phyloP scores from a whole-genome alignment of 1,139 yeast species.

The Williopsis jadinii region DNA sequence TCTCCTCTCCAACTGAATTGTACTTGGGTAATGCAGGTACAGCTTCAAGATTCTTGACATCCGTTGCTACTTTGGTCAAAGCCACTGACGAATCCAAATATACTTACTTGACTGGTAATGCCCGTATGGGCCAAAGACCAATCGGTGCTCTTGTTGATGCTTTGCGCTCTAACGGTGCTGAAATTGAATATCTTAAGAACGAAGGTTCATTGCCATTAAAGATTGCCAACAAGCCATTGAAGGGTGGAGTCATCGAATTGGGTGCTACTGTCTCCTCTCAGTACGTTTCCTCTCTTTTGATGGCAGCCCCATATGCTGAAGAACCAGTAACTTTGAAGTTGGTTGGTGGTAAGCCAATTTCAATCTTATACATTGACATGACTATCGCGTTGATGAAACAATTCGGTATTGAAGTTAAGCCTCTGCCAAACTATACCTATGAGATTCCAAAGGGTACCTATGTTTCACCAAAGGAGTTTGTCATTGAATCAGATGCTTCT shows the following conservation, averaged over 20 bases:
- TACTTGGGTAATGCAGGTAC: constrained; percentile 98
- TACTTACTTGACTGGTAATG: constrained; percentile 82
- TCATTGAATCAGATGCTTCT: constrained; percentile 96
- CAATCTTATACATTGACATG: constrained; percentile 95
- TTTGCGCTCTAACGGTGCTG: constrained; percentile 69
- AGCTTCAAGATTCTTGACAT: constrained; percentile 88
- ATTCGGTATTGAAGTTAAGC: constrained; percentile 81
- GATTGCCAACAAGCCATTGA: constrained; percentile 65
- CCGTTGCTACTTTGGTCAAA: constrained; percentile 79
- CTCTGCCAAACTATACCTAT: constrained; percentile 73
- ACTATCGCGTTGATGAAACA: constrained; percentile 91
- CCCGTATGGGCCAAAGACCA: constrained; percentile 97
- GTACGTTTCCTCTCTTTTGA: constrained; percentile 89
- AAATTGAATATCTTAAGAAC: constrained; percentile 60
- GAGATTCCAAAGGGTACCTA: constrained; percentile 83
- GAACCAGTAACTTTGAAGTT: constrained; percentile 81
- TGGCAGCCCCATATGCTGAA: constrained; percentile 97
- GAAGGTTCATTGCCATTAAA: constrained; percentile 84
- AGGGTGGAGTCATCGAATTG: constrained; percentile 88
- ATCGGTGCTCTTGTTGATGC: constrained; percentile 96
- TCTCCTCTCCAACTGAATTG: constrained; percentile 53
- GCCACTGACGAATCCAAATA: constrained; percentile 34
- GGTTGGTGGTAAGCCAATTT: constrained; percentile 95
- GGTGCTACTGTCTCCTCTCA: constrained; percentile 97
- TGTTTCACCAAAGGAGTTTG: constrained; percentile 74